These are phyloP conservation scores for Mucor velutinosus DNA, from an alignment of 371 early-diverging fungal genomes.

Conservation along the genomic window DNA sequence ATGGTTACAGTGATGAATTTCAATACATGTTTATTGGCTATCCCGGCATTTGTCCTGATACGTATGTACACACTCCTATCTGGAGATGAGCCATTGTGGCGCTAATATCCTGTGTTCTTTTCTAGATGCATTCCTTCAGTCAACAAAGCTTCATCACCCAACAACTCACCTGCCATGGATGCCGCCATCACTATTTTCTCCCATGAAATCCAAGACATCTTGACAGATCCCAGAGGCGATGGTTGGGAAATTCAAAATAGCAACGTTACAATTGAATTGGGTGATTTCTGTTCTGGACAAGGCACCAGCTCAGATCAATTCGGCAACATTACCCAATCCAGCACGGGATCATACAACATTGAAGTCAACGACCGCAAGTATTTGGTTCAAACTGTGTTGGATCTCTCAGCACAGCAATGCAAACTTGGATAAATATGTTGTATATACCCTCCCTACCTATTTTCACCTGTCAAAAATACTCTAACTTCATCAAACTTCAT, in stretches of 20 bases:
- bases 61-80: no score
- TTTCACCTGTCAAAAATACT: not conserved
- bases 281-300: conserved; percentile 49
- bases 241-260: conserved; percentile 42
- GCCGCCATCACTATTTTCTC: conserved; percentile 55
- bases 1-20: conserved; percentile 45
- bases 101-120: not conserved
- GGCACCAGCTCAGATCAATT: conserved; percentile 38
- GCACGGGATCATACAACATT: conserved; percentile 42
- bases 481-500: no score
- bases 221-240: conserved; percentile 51
- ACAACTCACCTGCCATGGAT: conserved; percentile 50
- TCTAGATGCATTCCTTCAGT: conserved; percentile 39
- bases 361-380: conserved; percentile 39
- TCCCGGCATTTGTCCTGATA: conserved; percentile 39
- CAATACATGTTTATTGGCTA: conserved; percentile 55
- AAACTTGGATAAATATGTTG: conserved; percentile 2
- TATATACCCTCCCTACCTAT: not conserved
- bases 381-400: conserved; percentile 53
- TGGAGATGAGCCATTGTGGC: no score
- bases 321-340: conserved; percentile 29
- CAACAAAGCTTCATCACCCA: conserved; percentile 40
- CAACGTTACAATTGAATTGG: conserved; percentile 36
- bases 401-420: conserved; percentile 41
- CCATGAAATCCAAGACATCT: conserved; percentile 56